Conservation (phyloP, 23 red algal genomes). For the Pyropia haitanensis region DNA sequence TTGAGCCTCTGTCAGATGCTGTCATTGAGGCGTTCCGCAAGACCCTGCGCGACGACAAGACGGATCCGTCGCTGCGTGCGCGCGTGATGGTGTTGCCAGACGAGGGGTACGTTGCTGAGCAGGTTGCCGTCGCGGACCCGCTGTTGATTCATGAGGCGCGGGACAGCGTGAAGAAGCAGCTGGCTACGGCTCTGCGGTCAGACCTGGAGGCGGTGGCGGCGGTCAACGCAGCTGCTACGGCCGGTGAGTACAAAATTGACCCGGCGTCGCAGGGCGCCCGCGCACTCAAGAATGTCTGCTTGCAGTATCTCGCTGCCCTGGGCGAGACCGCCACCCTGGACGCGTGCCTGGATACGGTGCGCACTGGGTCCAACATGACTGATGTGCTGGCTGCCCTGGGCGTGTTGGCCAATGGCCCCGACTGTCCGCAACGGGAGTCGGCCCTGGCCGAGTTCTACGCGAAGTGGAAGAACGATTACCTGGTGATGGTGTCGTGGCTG, state of each 20-base stretch:
- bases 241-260: conserved; percentile 54
- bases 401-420: conserved; percentile 18
- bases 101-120: conserved; percentile 68
- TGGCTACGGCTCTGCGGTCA: conserved; percentile 26
- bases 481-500: conserved; percentile 88
- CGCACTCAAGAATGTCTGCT: conserved; percentile 55
- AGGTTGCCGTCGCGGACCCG: conserved; percentile 57
- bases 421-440: conserved; percentile 20
- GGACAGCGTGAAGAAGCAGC: conserved; percentile 39
- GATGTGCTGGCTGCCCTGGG: conserved; percentile 55
- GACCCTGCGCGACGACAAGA: conserved; percentile 35
- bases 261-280: conserved; percentile 57
- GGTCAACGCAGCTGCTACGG: conserved; percentile 5
- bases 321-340: conserved; percentile 21
- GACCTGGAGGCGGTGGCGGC: conserved; percentile 25
- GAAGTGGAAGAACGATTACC: conserved; percentile 67
- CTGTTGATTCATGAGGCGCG: conserved; percentile 55
- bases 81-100: conserved; percentile 52
- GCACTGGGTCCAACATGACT: conserved; percentile 79
- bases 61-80: conserved; percentile 63
- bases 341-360: conserved; percentile 44
- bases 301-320: conserved; percentile 42
- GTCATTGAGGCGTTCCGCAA: conserved; percentile 64
- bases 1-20: conserved; percentile 1
- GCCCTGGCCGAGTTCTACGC: conserved; percentile 84